phyloP scores from a whole-genome alignment of 23 red algal species.

The Cyanidiococcus yangmingshanensis region DNA sequence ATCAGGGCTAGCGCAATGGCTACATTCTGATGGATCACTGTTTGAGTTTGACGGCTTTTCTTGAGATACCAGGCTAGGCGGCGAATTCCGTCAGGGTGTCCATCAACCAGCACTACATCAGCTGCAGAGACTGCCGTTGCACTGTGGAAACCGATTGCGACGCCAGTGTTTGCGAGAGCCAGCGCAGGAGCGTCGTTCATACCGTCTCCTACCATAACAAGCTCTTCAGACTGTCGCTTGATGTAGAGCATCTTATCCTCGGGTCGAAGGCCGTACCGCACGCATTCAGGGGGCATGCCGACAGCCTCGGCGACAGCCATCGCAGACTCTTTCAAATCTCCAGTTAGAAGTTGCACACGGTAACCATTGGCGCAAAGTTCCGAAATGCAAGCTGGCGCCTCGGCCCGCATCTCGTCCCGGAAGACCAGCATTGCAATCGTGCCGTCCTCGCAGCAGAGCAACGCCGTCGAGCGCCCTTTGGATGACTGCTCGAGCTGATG shows the following conservation, averaged over 20 bases:
- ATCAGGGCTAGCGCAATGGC: constrained; percentile 57
- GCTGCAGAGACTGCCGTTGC: constrained; percentile 55
- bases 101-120: constrained; percentile 70
- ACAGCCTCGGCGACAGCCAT: constrained; percentile 28
- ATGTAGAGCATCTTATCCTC: constrained; percentile 63
- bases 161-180: constrained; percentile 45
- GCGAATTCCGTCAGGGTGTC: constrained; percentile 15
- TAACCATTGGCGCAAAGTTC: constrained; percentile 23
- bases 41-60: constrained; percentile 43
- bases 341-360: constrained; percentile 51
- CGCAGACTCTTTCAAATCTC: constrained; percentile 46
- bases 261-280: constrained; percentile 44
- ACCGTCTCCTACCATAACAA: constrained; percentile 83
- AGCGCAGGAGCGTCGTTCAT: constrained; percentile 91
- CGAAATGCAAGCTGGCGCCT: constrained; percentile 27
- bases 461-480: neutral
- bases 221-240: neutral
- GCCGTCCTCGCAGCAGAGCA: constrained; percentile 14
- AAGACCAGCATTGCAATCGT: constrained; percentile 36
- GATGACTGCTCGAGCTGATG: neutral
- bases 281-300: constrained; percentile 27
- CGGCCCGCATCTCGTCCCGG: constrained; percentile 43
- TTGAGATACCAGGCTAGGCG: constrained; percentile 54
- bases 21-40: constrained; percentile 57
- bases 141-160: constrained; percentile 47